Percentiles rank a stretch among this genome's conserved stretches.
Evolutionary conservation across 495 filamentous ascomycete species (phyloP).

Genomic region (Trichoderma reesei): DNA sequence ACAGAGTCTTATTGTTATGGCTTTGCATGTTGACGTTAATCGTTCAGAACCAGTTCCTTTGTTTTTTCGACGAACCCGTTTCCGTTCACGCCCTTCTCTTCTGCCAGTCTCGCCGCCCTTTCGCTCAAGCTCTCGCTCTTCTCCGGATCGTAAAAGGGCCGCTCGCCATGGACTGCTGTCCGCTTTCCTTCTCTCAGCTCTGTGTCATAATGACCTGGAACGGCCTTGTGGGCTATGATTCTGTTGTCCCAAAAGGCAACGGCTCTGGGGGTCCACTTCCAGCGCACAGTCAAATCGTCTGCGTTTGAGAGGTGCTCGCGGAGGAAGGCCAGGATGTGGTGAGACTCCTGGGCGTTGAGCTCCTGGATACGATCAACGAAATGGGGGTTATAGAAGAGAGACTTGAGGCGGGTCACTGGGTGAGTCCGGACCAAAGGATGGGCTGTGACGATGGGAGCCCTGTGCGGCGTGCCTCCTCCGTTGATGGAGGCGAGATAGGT

Average conservation of each 20-base stretch:
- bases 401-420: constrained; percentile 62
- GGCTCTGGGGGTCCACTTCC: constrained; percentile 55
- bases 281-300: constrained; percentile 51
- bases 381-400: constrained; percentile 64
- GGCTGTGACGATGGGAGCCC: constrained; percentile 50
- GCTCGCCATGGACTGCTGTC: constrained; percentile 16
- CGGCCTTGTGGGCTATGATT: constrained; percentile 40
- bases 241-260: constrained; percentile 68
- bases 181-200: constrained; percentile 17
- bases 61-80: not conserved
- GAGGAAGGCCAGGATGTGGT: constrained; percentile 53
- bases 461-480: constrained; percentile 47
- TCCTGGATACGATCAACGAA: constrained; percentile 66
- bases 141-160: constrained; percentile 16
- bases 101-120: not conserved
- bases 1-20: too few species aligned
- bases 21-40: not conserved
- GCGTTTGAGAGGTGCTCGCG: constrained; percentile 35
- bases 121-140: constrained; percentile 8
- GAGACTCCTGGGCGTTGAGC: constrained; percentile 55
- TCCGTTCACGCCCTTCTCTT: not conserved
- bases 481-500: constrained; percentile 26
- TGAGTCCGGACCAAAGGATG: constrained; percentile 63
- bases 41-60: not conserved
- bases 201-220: constrained; percentile 32